Evolutionary conservation across 169 alveolate species (phyloP).

Genomic region (Eimeria falciformis): DNA sequence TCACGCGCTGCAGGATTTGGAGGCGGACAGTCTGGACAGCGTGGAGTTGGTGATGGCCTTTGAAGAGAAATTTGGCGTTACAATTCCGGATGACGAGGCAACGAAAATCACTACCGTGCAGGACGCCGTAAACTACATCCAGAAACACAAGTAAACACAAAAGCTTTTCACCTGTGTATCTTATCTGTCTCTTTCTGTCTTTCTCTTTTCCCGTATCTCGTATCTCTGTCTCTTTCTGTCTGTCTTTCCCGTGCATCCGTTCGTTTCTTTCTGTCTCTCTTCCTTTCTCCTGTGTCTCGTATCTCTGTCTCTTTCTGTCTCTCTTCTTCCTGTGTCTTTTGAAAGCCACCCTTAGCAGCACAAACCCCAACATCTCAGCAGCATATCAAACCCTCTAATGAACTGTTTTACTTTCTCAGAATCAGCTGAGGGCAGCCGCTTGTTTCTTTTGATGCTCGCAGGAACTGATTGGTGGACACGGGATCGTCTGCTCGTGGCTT

Average conservation of each 20-base stretch:
- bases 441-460: too few species aligned
- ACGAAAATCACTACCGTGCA: constrained; percentile 84
- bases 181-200: neutral
- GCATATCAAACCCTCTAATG: too few species aligned
- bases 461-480: too few species aligned
- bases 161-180: neutral
- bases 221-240: neutral
- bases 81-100: constrained; percentile 88
- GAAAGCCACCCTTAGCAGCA: too few species aligned
- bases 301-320: neutral
- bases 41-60: constrained; percentile 89
- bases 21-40: constrained; percentile 89
- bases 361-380: too few species aligned
- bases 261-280: neutral
- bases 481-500: too few species aligned
- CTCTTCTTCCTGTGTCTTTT: neutral
- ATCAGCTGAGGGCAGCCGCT: too few species aligned
- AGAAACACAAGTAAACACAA: constrained; percentile 74
- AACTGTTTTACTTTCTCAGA: too few species aligned
- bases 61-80: constrained; percentile 88
- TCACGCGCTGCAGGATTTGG: constrained; percentile 84
- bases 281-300: neutral
- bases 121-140: constrained; percentile 82
- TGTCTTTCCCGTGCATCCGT: neutral
- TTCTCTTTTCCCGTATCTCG: neutral